Percentiles rank a stretch among this genome's conserved stretches.
Evolutionary conservation across 768 basidiomycete species (phyloP).

Genomic region (Strobilomyces confusus): DNA sequence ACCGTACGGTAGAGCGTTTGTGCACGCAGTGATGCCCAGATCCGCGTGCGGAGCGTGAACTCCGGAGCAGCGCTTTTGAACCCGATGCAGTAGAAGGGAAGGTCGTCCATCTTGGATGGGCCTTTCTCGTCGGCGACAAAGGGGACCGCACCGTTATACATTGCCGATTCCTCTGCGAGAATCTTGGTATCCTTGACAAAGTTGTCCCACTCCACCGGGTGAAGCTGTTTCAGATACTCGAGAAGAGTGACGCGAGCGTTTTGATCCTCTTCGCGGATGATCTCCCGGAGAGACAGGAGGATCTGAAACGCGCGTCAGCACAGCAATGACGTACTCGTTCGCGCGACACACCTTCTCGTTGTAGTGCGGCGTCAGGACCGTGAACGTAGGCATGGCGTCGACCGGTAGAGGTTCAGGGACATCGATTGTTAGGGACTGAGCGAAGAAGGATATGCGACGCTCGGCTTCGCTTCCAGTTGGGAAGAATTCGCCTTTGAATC

Average conservation of each 20-base stretch:
- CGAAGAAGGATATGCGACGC: slow-evolving; percentile 97
- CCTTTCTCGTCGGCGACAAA: slow-evolving; percentile 80
- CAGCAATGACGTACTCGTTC: background rate
- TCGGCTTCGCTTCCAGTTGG: slow-evolving; percentile 93
- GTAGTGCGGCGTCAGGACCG: slow-evolving; percentile 96
- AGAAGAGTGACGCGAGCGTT: slow-evolving; percentile 95
- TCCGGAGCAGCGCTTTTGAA: slow-evolving; percentile 99
- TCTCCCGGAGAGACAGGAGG: slow-evolving; percentile 91
- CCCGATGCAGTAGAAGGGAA: slow-evolving; percentile 97
- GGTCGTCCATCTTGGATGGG: slow-evolving; percentile 79
- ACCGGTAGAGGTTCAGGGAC: slow-evolving; percentile 92
- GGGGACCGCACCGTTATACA: slow-evolving; percentile 75
- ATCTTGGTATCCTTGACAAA: slow-evolving; percentile 99
- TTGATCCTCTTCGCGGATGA: slow-evolving; percentile 98
- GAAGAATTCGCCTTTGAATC: slow-evolving; percentile 87
- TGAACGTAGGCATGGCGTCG: slow-evolving; percentile 99
- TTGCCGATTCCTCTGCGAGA: slow-evolving; percentile 89
- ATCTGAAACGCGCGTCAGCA: slow-evolving; percentile 49
- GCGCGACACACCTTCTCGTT: slow-evolving; percentile 76
- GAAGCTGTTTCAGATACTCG: slow-evolving; percentile 97
- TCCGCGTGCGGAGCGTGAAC: slow-evolving; percentile 96
- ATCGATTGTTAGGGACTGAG: slow-evolving; percentile 93
- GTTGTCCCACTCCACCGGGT: slow-evolving; percentile 98
- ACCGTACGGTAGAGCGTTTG: slow-evolving; percentile 99
- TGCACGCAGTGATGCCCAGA: slow-evolving; percentile 98